Percentiles rank a stretch among this genome's conserved stretches.
Evolutionary conservation across 2,329 filamentous ascomycete species (phyloP).

Genomic region (Cladophialophora psammophila): DNA sequence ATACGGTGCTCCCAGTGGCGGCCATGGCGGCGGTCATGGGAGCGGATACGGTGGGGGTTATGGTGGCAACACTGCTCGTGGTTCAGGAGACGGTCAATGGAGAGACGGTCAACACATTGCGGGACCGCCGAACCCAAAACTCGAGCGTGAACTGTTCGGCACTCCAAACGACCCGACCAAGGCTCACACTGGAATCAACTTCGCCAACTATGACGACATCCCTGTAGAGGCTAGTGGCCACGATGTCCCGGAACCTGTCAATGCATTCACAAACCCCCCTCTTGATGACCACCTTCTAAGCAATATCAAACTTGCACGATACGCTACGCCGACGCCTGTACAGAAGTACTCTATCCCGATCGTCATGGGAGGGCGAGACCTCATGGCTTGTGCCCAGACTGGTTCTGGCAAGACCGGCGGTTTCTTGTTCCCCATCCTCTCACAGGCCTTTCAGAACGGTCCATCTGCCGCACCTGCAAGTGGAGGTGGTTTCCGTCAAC

Average conservation of each 20-base stretch:
- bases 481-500: constrained; percentile 83
- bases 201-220: constrained; percentile 99
- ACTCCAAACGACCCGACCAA: constrained; percentile 89
- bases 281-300: constrained; percentile 89
- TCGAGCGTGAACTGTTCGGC: constrained; percentile 97
- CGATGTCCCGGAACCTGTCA: constrained; percentile 90
- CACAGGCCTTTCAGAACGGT: constrained; percentile 92
- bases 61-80: constrained; percentile 67
- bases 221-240: constrained; percentile 96
- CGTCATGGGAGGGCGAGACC: constrained; percentile 94
- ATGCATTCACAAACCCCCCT: constrained; percentile 90
- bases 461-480: constrained; percentile 74
- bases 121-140: constrained; percentile 82
- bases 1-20: constrained; percentile 64
- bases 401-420: constrained; percentile 99
- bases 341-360: constrained; percentile 99
- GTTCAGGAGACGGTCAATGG: constrained; percentile 96
- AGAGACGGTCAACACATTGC: constrained; percentile 95
- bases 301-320: constrained; percentile 94
- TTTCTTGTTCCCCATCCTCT: constrained; percentile 98
- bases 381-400: constrained; percentile 99
- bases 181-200: constrained; percentile 99
- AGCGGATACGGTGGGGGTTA: constrained; percentile 57
- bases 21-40: constrained; percentile 58
- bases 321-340: constrained; percentile 94